These are phyloP conservation scores for Aureococcus anophagefferens DNA, from an alignment of 108 stramenopile genomes.

Conservation along the genomic window DNA sequence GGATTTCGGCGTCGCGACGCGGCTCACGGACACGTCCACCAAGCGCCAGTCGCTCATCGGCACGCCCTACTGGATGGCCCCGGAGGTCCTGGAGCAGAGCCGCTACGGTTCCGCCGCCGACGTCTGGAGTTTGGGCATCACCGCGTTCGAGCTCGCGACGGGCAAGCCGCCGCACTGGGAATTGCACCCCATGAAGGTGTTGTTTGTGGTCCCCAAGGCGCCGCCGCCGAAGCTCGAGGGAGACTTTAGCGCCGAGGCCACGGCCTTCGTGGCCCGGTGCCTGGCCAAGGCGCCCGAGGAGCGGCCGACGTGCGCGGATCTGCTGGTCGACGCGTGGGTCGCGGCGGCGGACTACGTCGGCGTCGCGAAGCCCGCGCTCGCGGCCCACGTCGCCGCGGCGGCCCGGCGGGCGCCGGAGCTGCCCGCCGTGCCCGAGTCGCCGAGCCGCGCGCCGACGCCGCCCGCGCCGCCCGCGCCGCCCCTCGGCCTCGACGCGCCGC, in stretches of 20 bases:
- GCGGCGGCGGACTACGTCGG: background rate
- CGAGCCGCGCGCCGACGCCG: background rate
- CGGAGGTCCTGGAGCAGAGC: constrained; percentile 84
- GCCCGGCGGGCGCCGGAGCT: background rate
- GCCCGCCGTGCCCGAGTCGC: background rate
- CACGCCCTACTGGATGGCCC: constrained; percentile 99
- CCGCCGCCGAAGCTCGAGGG: background rate
- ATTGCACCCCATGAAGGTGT: constrained; percentile 61
- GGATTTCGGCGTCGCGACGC: constrained; percentile 83
- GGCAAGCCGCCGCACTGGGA: constrained; percentile 93
- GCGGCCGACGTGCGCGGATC: background rate
- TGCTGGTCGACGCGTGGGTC: background rate
- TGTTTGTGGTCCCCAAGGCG: background rate
- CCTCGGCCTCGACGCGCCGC: background rate
- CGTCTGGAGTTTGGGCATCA: constrained; percentile 95
- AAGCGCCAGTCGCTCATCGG: constrained; percentile 95
- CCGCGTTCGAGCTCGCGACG: constrained; percentile 93
- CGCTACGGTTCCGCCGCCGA: constrained; percentile 94
- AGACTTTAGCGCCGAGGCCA: background rate
- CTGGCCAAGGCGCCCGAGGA: background rate
- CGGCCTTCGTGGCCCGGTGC: background rate
- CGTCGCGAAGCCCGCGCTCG: background rate
- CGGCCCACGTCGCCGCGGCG: background rate
- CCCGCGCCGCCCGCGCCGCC: background rate
- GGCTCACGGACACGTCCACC: constrained; percentile 81